Conservation (phyloP, 331 rosid genomes). For the Malus hybrid region DNA sequence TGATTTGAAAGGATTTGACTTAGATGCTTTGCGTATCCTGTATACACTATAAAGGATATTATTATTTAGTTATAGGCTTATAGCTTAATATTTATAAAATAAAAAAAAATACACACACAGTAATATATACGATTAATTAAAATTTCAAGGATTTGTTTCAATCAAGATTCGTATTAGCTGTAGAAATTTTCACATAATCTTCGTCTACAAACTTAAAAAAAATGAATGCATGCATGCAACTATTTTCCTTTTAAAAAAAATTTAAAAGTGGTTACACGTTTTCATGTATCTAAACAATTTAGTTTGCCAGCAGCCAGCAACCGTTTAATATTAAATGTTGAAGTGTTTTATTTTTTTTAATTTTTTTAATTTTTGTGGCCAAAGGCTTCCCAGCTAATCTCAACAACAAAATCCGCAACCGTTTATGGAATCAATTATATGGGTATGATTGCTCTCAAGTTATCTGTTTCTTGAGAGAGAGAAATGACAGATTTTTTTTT, state of each 20-base stretch:
- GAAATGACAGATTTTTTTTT: neutral
- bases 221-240: neutral
- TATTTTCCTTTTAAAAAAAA: neutral
- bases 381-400: neutral
- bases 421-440: neutral
- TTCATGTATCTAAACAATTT: no score
- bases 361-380: neutral
- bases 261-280: neutral
- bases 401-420: constrained; percentile 21
- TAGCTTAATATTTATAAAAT: no score
- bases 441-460: constrained; percentile 14
- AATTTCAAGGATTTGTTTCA: neutral
- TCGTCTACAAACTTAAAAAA: no score
- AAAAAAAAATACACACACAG: neutral
- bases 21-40: neutral
- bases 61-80: no score
- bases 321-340: neutral
- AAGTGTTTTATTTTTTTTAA: neutral
- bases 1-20: neutral
- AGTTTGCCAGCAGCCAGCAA: neutral
- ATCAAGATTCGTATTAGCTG: neutral
- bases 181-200: no score
- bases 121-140: neutral
- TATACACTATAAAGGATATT: no score
- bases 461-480: constrained; percentile 21